Base-by-base conservation (phyloP, 495 filamentous ascomycete genomes). In the Staphylotrichum longicolle region DNA sequence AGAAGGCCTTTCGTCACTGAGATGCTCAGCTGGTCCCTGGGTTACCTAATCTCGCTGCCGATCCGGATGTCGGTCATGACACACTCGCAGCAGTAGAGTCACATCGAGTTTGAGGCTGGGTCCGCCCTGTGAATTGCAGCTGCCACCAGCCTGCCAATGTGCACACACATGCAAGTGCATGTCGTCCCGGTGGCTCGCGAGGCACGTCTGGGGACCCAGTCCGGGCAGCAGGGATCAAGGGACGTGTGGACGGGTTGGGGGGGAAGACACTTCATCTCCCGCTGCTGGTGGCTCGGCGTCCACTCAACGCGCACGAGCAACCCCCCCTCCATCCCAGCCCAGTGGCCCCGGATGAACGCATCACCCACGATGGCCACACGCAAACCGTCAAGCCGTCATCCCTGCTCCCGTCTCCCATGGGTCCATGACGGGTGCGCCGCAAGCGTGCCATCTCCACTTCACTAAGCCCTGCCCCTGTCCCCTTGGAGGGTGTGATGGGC, bases 21-120 rank as follows among this genome's bases (percentile, higher is more conserved):
- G 33, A 41, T 32, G 45, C 47, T 41, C 61, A 57, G 61, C 32
- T 63, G 41, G 20, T 27, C 42, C 27, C n/a, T 47, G 7, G 50
- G 54, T 64, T 56, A 56, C 57, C 62, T 57, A 56, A 64, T 60
- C 39, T 35, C 52, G 37, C 41, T 58, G 51, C 40, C 48, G 57
- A 60, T 60, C 57, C 39, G 48, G 48, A 46, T 30, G 10, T 46
- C 37, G 51, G 52, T 15, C 51, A 55, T 44, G 58, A 54, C 58
- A 49, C 42, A 49, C 51, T 27, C 37, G 30, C 54, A 12, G 41
- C 7, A 44, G 9, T 58, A 69, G 48, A 54, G 66, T 66, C 47
- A 53, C 64, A 65, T 61, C 46, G 56, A 57, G 20, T 56, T 41
- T 66, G 64, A 61, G 67, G 65, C 64, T 67, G 60, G 62, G 62